phyloP scores from a whole-genome alignment of 345 rosid species.

The Ricinus communis region DNA sequence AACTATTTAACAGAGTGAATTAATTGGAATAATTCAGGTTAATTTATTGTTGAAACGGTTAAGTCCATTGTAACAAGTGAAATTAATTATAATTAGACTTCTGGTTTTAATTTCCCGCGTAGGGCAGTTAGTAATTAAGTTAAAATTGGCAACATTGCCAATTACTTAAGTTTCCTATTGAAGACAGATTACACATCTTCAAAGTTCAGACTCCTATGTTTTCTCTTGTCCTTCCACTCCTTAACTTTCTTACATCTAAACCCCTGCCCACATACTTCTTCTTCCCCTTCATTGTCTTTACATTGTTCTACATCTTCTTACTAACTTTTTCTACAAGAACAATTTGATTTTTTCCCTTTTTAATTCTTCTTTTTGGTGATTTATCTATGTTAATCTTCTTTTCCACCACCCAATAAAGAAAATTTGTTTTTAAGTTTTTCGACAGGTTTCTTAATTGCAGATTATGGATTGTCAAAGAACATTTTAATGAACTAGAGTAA shows the following conservation, averaged over 20 bases:
- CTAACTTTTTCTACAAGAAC: too few relatives aligned
- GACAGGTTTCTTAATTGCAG: not conserved
- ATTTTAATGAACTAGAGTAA: not conserved
- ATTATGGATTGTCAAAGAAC: not conserved
- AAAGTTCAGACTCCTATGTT: not conserved
- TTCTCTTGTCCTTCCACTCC: constrained; percentile 13
- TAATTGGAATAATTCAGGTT: not conserved
- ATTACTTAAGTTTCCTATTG: not conserved
- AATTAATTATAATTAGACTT: too few relatives aligned
- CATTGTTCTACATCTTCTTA: not conserved
- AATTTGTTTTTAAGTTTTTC: too few relatives aligned
- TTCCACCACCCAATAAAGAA: not conserved
- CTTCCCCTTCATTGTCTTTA: not conserved
- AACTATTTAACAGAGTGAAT: not conserved
- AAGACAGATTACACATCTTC: not conserved
- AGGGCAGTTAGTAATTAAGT: not conserved
- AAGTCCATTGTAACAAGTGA: not conserved
- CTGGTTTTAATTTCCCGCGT: not conserved
- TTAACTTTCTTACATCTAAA: not conserved
- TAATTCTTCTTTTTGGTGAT: not conserved
- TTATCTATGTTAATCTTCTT: not conserved
- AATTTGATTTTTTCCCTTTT: not conserved
- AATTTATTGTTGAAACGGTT: not conserved
- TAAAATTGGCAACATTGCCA: not conserved
- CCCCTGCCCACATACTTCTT: constrained; percentile 3